Base-by-base conservation (phyloP, 768 basidiomycete genomes). In the Kwoniella dejecticola region DNA sequence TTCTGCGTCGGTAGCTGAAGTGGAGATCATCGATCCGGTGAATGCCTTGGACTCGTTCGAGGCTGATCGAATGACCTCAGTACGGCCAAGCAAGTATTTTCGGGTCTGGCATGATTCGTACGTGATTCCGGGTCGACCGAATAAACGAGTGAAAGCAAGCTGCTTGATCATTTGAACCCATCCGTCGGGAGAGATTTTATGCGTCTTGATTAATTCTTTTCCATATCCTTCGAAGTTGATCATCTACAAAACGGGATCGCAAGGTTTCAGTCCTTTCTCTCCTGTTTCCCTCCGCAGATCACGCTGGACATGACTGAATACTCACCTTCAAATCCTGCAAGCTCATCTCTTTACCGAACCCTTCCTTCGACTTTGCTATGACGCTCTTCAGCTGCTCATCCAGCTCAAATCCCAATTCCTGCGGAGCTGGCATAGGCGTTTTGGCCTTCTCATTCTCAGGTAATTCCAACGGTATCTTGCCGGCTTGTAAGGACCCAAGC, bases 81-180 rank as follows among this genome's bases (percentile, higher is more conserved):
- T 99, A 53, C 95, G 82, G 0, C 96, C 96, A 0, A 83, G 84
- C 76, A 90, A 85, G 82, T 86, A 99, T 77, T 90, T 92, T 26
- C 96, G 84, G 56, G 95, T 98, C 81, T 97, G 94, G 4, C 89
- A 88, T 64, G 87, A 88, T 83, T 99, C 95, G 81, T 99, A 99
- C n/a, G 91, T 92, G 4, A 85, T 90, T 2, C 89, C 91, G 8
- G 76, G 81, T 81, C 63, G 86, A 78, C 81, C 75, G 29, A 87
- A 79, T 31, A 93, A 85, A 81, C 94, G 93, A 78, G 89, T 86
- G 82, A 90, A 97, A 21, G 94, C 95, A 47, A 97, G 87, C 79
- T 97, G 95, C 82, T 94, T 97, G 68, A 94, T 87, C 55, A 98
- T 83, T 80, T 99, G 96, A 17, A 84, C 90, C 87, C 92, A 93